phyloP scores from a whole-genome alignment of 176 grass and related monocot genomes.

The Oryza glumipatula region DNA sequence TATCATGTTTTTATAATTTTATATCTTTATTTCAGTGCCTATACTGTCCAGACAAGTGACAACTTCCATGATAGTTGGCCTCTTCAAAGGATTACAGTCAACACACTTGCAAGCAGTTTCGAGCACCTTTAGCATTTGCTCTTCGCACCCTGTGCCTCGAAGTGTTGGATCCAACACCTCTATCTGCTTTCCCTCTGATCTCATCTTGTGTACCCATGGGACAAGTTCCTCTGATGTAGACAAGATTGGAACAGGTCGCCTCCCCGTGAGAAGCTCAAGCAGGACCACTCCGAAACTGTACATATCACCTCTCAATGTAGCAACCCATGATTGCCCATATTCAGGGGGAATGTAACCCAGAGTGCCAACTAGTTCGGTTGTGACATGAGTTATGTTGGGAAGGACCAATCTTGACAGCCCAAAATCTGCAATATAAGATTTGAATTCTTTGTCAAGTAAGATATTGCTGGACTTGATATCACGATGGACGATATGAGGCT shows the following conservation, averaged over 20 bases:
- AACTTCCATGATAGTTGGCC: conserved; percentile 60
- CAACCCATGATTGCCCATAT: conserved; percentile 70
- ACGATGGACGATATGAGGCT: conserved; percentile 72
- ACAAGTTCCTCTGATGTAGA: conserved; percentile 52
- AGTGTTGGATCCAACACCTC: conserved; percentile 55
- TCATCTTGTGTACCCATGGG: conserved; percentile 46
- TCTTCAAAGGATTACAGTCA: conserved; percentile 29
- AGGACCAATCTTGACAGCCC: conserved; percentile 71
- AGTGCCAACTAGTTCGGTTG: conserved; percentile 71
- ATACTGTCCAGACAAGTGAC: conserved; percentile 33
- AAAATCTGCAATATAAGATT: conserved; percentile 82
- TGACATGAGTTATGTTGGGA: conserved; percentile 71
- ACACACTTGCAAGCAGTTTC: conserved; percentile 60
- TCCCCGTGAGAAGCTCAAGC: conserved; percentile 71
- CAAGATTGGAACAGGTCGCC: conserved; percentile 38
- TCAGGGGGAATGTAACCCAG: conserved; percentile 83
- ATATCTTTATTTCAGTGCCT: background rate
- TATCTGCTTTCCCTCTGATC: conserved; percentile 20
- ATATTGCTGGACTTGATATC: conserved; percentile 93
- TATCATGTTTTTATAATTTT: too few species aligned
- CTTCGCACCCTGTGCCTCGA: conserved; percentile 36
- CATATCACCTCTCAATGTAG: conserved; percentile 69
- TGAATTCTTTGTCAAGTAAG: conserved; percentile 64
- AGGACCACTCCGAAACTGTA: conserved; percentile 89
- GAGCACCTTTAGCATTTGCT: conserved; percentile 60